Conservation (phyloP, 2,329 filamentous ascomycete genomes). For the Graphilbum fragrans region DNA sequence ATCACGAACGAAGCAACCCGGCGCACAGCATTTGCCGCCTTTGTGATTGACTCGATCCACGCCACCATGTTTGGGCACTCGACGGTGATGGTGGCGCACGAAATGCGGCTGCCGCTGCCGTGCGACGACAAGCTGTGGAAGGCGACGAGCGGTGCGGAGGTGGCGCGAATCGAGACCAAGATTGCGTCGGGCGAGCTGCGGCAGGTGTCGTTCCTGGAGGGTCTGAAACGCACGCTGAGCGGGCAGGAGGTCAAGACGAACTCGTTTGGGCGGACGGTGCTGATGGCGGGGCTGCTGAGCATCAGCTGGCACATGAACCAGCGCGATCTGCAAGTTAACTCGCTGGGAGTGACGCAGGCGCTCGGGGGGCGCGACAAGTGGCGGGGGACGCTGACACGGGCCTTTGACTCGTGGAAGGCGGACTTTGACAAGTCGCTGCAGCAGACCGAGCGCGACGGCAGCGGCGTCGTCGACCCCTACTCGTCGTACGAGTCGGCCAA, state of each 20-base stretch:
- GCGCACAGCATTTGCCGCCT: slow-evolving; percentile 83
- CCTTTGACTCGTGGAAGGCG: slow-evolving; percentile 87
- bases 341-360: slow-evolving; percentile 59
- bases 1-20: slow-evolving; percentile 87
- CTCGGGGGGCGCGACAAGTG: slow-evolving; percentile 85
- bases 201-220: slow-evolving; percentile 78
- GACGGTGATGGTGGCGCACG: slow-evolving; percentile 92
- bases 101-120: slow-evolving; percentile 81
- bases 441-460: slow-evolving; percentile 30
- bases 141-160: slow-evolving; percentile 76
- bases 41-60: slow-evolving; percentile 90
- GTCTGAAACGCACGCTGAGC: slow-evolving; percentile 78
- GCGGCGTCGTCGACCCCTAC: slow-evolving; percentile 37
- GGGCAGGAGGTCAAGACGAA: slow-evolving; percentile 82
- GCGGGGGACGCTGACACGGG: slow-evolving; percentile 71
- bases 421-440: slow-evolving; percentile 78
- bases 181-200: slow-evolving; percentile 73
- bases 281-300: slow-evolving; percentile 88
- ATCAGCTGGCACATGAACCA: slow-evolving; percentile 98
- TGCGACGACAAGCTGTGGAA: slow-evolving; percentile 92
- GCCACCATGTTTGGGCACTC: slow-evolving; percentile 97
- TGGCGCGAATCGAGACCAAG: slow-evolving; percentile 70
- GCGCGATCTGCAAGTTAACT: slow-evolving; percentile 82
- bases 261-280: slow-evolving; percentile 79
- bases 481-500: slow-evolving; percentile 32